Base-by-base conservation (phyloP, 805 yeast genomes). In the Aciculoconidium aculeatum region DNA sequence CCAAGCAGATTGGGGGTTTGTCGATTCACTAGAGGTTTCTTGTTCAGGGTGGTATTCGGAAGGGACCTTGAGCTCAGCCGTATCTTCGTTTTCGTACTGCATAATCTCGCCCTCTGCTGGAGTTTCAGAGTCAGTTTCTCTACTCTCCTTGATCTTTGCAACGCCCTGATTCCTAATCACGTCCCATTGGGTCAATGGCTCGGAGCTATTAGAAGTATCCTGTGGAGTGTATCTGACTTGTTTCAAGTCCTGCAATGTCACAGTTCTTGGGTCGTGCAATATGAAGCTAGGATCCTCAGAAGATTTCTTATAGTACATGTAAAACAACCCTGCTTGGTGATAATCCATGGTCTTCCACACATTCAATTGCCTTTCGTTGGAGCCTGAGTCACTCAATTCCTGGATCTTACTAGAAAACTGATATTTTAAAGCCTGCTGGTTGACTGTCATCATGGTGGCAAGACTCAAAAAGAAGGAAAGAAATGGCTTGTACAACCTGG, bases 341-440 rank as follows among this genome's bases (percentile, higher is more conserved):
- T 51, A 49, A 28, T 57, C 61, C 51, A 63, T 50, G 9, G 59
- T 28, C 35, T 49, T 49, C 70, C 69, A 64, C 11, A 51, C 61
- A 6, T 39, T 35, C 22, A 41, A 36, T 31, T 48, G 51, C 11
- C 42, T 40, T 12, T 28, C 25, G 21, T 42, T 31, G 22, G 24
- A 32, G 27, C 28, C 35, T 16, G 30, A 30, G 8, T 35, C 35
- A 17, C 41, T 47, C 16, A 52, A 37, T 6, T 33, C 23, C 4
- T 37, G 23, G 14, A 44, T 37, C 24, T 50, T 46, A 11, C 42
- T 32, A 13, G 35, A 31, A 31, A 58, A 58, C 20, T 41, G 40
- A 27, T 42, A 44, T 31, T 40, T 47, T 2, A 49, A 38, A 3
- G 47, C 39, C 16, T 47, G 47, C 29, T 51, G 60, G 33, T 53